A percentile compares a stretch with the other conserved stretches of the same genome.
These are phyloP conservation scores for Phytophthora citricola DNA, from an alignment of 352 stramenopile species.

Conservation along the genomic window DNA sequence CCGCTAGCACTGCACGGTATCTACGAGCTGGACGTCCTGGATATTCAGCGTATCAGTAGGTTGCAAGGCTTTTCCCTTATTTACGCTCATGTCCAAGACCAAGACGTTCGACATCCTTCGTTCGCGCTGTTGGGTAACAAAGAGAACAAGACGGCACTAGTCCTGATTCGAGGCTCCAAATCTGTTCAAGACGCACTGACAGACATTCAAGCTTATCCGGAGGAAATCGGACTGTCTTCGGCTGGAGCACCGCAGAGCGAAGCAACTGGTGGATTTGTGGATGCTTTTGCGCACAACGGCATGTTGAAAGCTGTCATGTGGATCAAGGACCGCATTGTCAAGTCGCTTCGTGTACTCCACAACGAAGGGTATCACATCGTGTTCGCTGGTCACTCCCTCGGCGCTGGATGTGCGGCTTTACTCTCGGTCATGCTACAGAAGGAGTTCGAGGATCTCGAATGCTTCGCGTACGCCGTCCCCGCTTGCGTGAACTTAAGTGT, in stretches of 20 bases:
- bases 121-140: conserved; percentile 83
- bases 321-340: conserved; percentile 87
- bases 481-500: conserved; percentile 85
- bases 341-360: conserved; percentile 75
- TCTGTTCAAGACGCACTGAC: conserved; percentile 88
- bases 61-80: conserved; percentile 83
- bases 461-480: conserved; percentile 87
- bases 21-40: conserved; percentile 84
- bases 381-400: conserved; percentile 83
- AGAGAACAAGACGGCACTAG: conserved; percentile 78
- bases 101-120: conserved; percentile 83
- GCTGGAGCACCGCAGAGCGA: conserved; percentile 49
- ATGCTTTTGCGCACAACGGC: conserved; percentile 87
- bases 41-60: conserved; percentile 85
- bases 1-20: conserved; percentile 84
- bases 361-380: conserved; percentile 85
- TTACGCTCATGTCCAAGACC: conserved; percentile 83
- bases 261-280: conserved; percentile 73
- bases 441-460: conserved; percentile 83
- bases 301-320: conserved; percentile 89
- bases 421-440: conserved; percentile 88
- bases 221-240: conserved; percentile 67
- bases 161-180: conserved; percentile 87
- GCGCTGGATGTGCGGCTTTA: conserved; percentile 76
- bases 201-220: conserved; percentile 84